Evolutionary conservation across 2,329 filamentous ascomycete genomes (phyloP), one percentile per base, ranked within the genome.

Genomic region (Colletotrichum spinosum): DNA sequence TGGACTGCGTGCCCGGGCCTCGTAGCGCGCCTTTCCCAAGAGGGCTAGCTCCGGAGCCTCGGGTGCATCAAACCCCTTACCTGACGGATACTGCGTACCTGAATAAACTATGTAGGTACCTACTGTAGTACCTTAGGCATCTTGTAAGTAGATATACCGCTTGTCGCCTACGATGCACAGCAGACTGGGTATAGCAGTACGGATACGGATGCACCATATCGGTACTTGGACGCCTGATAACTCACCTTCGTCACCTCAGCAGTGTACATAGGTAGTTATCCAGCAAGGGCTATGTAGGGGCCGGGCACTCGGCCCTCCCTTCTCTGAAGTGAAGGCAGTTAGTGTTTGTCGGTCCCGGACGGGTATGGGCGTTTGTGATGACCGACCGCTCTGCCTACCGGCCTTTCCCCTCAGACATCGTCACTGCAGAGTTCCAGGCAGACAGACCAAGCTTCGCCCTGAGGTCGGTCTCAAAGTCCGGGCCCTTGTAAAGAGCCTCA

Each of bases 401-500:
- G 46, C 17, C 35, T 45, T 35, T 33, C 44, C 46, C 38, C 39
- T 45, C 59, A 42, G 58, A 62, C 48, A 44, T 55, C 46, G 35
- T 49, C 46, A 51, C 52, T 8, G 41, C 56, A 17, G 15, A 38
- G 34, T 55, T 48, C 39, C 25, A 5, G 25, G 25, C 25, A 25
- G 25, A 25, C 25, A 25, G 25, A 25, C 25, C 25, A 25, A 61
- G 39, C 46, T 46, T 61, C 55, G 55, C 42, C 56, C 37, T 52
- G 35, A 17, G 41, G 58, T 52, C 45, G 25, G 25, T 25, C 25
- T 25, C 49, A 41, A 44, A n/a, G 12, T 48, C 56, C 44, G 33
- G 62, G 48, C 37, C 52, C 39, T 50, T 52, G 58, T 52, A 42
- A 57, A 66, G 63, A 66, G 63, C 35, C 63, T 65, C 62, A 44